These are phyloP conservation scores for Wolfiporia cocos DNA, from an alignment of 1,284 basidiomycete genomes.

Conservation along the genomic window DNA sequence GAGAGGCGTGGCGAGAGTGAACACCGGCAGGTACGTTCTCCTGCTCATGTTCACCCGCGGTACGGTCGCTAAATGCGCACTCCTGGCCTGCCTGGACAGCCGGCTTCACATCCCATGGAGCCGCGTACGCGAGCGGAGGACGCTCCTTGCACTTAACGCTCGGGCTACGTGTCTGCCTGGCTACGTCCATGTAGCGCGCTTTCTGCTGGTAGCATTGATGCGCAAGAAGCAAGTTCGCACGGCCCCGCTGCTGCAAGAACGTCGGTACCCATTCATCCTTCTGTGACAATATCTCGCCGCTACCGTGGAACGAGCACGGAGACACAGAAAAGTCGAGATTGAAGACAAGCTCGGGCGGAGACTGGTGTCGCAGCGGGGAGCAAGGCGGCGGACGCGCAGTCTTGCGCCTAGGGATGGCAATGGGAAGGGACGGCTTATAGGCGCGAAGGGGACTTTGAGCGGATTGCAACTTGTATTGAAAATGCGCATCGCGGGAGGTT, in stretches of 20 bases:
- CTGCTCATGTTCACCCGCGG: no score
- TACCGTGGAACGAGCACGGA: slow-evolving; percentile 8
- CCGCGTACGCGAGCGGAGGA: no score
- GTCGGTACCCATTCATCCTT: slow-evolving; percentile 4
- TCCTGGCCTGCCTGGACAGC: no score
- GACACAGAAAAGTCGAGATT: slow-evolving; percentile 18
- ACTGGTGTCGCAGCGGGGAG: slow-evolving; percentile 9
- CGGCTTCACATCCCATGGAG: no score
- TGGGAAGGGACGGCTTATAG: slow-evolving; percentile 12
- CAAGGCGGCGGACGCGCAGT: slow-evolving; percentile 10
- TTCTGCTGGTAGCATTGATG: slow-evolving; percentile 11
- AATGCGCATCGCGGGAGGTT: no score
- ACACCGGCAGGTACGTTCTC: no score
- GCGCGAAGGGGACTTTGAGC: no score
- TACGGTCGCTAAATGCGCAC: no score
- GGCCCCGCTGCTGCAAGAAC: slow-evolving; percentile 12
- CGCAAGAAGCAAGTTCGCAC: slow-evolving; percentile 7
- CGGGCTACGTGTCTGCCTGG: not conserved
- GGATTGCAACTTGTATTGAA: no score
- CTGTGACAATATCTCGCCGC: slow-evolving; percentile 3
- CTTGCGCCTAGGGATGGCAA: slow-evolving; percentile 16
- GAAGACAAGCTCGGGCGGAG: slow-evolving; percentile 17
- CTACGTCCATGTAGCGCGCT: no score
- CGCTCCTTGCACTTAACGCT: no score
- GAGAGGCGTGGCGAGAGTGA: no score